A percentile compares a stretch with the other conserved stretches of the same genome.
These are phyloP conservation scores for Colletotrichum costaricense DNA, from an alignment of 2,329 filamentous ascomycete genomes.

Conservation along the genomic window DNA sequence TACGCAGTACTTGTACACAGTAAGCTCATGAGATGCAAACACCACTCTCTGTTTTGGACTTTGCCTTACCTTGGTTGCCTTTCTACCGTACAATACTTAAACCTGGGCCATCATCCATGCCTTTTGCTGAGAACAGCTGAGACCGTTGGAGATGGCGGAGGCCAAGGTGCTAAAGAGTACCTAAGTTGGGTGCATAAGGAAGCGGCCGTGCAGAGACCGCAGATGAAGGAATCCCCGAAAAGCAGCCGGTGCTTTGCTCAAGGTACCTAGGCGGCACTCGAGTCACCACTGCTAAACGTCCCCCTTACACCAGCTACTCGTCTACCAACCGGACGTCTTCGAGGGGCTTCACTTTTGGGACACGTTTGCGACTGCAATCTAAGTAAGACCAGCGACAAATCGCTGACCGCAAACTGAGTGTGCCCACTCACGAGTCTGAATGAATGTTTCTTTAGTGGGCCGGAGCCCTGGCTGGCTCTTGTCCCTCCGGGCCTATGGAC, in stretches of 20 bases:
- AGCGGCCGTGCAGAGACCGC: conserved; percentile 6
- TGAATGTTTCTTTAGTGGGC: conserved; percentile 6
- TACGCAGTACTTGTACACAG: too few relatives aligned
- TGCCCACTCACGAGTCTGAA: not conserved
- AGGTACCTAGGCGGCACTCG: too few relatives aligned
- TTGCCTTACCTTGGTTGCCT: not conserved
- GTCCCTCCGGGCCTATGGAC: not conserved
- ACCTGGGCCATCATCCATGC: not conserved
- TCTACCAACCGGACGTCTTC: too few relatives aligned
- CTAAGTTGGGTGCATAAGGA: not conserved
- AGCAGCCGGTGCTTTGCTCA: not conserved
- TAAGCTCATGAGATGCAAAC: too few relatives aligned
- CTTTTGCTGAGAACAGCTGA: not conserved
- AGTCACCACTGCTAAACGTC: too few relatives aligned
- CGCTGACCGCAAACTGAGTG: not conserved
- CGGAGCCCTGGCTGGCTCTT: not conserved
- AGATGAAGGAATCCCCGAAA: conserved; percentile 9
- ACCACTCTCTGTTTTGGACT: not conserved
- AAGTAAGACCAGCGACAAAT: not conserved
- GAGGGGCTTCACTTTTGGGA: not conserved
- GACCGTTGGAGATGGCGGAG: not conserved
- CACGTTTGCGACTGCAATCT: not conserved
- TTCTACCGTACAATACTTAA: not conserved
- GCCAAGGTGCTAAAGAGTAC: not conserved
- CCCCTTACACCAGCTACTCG: too few relatives aligned